Evolutionary conservation across 371 early-diverging fungal species (phyloP), one percentile per base, ranked within the genome.

Genomic region (Nematocida sp.): DNA sequence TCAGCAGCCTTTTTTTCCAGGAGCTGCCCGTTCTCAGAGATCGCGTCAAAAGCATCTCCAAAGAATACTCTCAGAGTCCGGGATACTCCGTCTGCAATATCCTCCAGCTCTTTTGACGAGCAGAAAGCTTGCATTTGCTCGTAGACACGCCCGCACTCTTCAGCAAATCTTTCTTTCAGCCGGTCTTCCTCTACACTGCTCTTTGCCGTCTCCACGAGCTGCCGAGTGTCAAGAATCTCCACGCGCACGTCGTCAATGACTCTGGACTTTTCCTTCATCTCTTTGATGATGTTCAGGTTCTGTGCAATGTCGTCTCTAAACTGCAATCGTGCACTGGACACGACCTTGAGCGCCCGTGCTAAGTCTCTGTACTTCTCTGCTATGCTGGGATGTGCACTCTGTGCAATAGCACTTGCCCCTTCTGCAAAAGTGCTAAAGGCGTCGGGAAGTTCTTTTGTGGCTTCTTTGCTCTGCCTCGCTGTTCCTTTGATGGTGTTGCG

Each of bases 201-300:
- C 15, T 64, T 76, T 19, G 55, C 49, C 13, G 80, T 27, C 23
- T 70, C 78, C 53, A 75, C 46, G 27, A 40, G 53, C 19, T 80
- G 81, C 17, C 81, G 43, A n/a, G 65, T 70, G 40, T 80, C 75
- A 40, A 75, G 65, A 8, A 76, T 50, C 52, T 75, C 62, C 15
- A 76, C 64, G 46, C 83, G 62, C 32, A 55, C 60, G 23, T 67
- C 64, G 50, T 81, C 79, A 63, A 80, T 81, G 15, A n/a, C 49
- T 17, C 64, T 48, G 21, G 64, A 27, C 37, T 56, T 43, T 2
- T 70, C 58, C 55, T 77, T 77, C 15, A 77, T 11, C 19, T 77
- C 57, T n/a, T 58, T 56, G 23, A 81, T 27, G 25, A 66, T 25
- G 17, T 62, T 41, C 21, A 78, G 51, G 36, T 64, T 57, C 4